Evolutionary conservation across 179 eudicot species (phyloP).

Genomic region (Camellia oleifera): DNA sequence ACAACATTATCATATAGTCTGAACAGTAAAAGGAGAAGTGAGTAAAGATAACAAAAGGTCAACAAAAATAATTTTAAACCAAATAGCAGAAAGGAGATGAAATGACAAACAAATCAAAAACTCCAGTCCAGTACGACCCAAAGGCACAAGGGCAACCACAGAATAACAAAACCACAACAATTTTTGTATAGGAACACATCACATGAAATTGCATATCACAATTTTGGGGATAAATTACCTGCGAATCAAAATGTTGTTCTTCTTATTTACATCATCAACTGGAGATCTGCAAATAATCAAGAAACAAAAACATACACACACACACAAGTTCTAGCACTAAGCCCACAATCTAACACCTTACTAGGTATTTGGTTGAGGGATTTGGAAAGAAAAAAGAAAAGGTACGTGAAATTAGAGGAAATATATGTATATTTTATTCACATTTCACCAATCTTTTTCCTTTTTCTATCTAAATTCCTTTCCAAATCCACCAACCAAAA

Average conservation of each 20-base stretch:
- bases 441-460: no score
- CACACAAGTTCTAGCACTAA: background rate
- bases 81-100: no score
- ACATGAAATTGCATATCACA: background rate
- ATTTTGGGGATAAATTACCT: constrained; percentile 14
- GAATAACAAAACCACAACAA: background rate
- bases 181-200: background rate
- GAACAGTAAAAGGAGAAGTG: background rate
- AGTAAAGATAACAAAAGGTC: background rate
- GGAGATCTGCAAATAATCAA: constrained; percentile 18
- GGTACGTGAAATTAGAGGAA: no score
- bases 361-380: no score
- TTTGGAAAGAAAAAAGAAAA: background rate
- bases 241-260: constrained; percentile 17
- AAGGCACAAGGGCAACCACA: background rate
- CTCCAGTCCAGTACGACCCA: background rate
- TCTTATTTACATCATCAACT: constrained; percentile 17
- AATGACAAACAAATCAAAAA: background rate
- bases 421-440: no score
- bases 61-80: background rate
- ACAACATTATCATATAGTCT: background rate
- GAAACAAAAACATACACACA: background rate
- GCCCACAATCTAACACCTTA: background rate
- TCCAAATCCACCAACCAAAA: no score
- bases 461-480: no score